Conservation (phyloP, 192 early-diverging fungal species). For the Ambispora gerdemannii region DNA sequence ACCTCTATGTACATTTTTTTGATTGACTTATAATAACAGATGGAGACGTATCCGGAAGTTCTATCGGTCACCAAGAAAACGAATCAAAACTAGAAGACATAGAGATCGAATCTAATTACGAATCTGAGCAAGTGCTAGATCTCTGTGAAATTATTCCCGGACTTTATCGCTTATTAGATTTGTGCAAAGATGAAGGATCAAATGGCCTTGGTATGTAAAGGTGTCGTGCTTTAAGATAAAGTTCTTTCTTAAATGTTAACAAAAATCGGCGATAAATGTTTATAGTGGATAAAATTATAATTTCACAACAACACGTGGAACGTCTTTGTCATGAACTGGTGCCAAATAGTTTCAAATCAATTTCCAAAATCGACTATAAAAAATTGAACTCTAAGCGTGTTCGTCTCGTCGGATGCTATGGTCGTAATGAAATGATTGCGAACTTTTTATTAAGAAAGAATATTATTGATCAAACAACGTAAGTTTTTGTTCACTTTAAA, state of each 20-base stretch:
- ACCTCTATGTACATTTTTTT: too few relatives aligned
- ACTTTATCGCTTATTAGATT: conserved; percentile 5
- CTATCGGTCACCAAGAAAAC: too few relatives aligned
- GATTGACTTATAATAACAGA: too few relatives aligned
- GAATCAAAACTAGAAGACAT: too few relatives aligned
- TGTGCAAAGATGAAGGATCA: conserved; percentile 17
- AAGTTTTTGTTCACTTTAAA: background rate
- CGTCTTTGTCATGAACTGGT: conserved; percentile 23
- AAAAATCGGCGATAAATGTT: background rate
- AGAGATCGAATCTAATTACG: too few relatives aligned
- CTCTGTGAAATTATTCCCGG: background rate
- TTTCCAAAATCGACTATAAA: conserved; percentile 24
- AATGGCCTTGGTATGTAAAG: conserved; percentile 12
- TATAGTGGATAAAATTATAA: conserved; percentile 25
- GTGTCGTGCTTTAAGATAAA: background rate
- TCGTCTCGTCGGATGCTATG: conserved; percentile 20
- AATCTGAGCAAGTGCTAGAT: background rate
- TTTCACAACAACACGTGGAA: conserved; percentile 13
- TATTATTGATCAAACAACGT: conserved; percentile 17
- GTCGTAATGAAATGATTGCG: conserved; percentile 13
- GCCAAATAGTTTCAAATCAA: conserved; percentile 23
- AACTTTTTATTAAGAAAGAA: conserved; percentile 5
- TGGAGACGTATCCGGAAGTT: too few relatives aligned
- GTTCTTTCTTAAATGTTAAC: background rate
- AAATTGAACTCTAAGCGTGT: background rate